A percentile compares a stretch with the other conserved stretches of the same genome.
phyloP scores from a whole-genome alignment of 768 basidiomycete species.

The Leccinum sublutescens region DNA sequence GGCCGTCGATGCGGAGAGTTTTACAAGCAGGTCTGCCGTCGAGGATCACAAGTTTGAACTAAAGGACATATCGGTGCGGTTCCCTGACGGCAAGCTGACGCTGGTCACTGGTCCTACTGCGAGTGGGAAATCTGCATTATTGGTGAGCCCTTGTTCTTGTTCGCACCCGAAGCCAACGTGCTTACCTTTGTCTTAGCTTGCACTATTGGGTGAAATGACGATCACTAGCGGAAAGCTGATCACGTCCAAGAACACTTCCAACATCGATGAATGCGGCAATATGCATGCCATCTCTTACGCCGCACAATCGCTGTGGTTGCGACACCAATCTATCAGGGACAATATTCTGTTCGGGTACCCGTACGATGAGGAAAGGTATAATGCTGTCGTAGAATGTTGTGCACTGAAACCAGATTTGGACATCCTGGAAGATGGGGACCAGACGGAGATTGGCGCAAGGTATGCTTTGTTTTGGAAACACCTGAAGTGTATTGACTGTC shows the following conservation, averaged over 20 bases:
- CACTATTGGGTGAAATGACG: slow-evolving; percentile 42
- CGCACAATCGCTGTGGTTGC: slow-evolving; percentile 69
- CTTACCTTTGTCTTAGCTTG: slow-evolving; percentile 22
- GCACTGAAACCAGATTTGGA: slow-evolving; percentile 79
- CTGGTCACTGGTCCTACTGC: slow-evolving; percentile 49
- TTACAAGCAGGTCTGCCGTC: slow-evolving; percentile 8
- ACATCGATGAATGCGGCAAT: slow-evolving; percentile 57
- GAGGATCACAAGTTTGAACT: slow-evolving; percentile 42
- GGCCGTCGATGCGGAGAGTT: slow-evolving; percentile 15
- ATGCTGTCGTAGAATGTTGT: slow-evolving; percentile 78
- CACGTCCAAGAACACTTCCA: slow-evolving; percentile 48
- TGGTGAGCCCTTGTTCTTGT: slow-evolving; percentile 28
- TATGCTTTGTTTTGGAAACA: slow-evolving; percentile 17
- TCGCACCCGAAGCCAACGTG: not conserved
- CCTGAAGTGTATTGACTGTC: not conserved
- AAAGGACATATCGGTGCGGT: slow-evolving; percentile 42
- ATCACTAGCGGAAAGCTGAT: slow-evolving; percentile 34
- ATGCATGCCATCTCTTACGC: slow-evolving; percentile 69
- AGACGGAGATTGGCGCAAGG: slow-evolving; percentile 79
- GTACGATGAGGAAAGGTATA: slow-evolving; percentile 68
- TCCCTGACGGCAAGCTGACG: slow-evolving; percentile 47
- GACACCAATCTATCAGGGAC: slow-evolving; percentile 71
- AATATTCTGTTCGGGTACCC: slow-evolving; percentile 81
- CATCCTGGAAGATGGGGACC: slow-evolving; percentile 83
- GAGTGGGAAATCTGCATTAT: slow-evolving; percentile 48